These are phyloP conservation scores for Rhizopus sp. DNA, from an alignment of 371 early-diverging fungal genomes.

Conservation along the genomic window DNA sequence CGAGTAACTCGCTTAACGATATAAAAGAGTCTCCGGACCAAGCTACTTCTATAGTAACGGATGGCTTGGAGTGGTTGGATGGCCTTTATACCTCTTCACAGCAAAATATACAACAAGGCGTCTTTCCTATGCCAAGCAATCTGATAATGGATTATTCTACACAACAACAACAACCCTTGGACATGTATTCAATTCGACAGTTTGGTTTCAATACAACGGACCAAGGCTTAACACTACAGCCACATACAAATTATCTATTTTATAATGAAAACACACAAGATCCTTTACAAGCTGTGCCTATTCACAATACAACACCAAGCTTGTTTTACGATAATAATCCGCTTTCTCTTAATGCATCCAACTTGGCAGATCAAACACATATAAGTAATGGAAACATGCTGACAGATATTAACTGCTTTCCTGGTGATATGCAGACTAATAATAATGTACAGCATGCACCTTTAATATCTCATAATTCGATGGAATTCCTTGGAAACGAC, in stretches of 20 bases:
- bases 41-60: neutral
- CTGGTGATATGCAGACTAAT: too few relatives aligned
- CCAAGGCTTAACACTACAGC: neutral
- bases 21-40: neutral
- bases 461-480: constrained; percentile 1
- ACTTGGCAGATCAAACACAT: neutral
- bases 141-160: neutral
- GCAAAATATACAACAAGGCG: neutral
- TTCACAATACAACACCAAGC: neutral
- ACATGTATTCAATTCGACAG: constrained; percentile 19
- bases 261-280: neutral
- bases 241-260: neutral
- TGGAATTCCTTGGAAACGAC: constrained; percentile 25
- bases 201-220: constrained; percentile 11
- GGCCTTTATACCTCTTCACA: constrained; percentile 14
- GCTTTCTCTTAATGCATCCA: neutral
- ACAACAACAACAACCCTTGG: neutral
- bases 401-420: neutral
- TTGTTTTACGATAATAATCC: neutral
- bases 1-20: neutral
- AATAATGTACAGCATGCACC: too few relatives aligned
- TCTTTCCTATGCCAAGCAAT: neutral
- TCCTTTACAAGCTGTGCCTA: neutral
- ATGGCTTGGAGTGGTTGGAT: constrained; percentile 17
- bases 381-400: neutral